Evolutionary conservation across 441 rosid species (phyloP).

Genomic region (Brassica balearica): DNA sequence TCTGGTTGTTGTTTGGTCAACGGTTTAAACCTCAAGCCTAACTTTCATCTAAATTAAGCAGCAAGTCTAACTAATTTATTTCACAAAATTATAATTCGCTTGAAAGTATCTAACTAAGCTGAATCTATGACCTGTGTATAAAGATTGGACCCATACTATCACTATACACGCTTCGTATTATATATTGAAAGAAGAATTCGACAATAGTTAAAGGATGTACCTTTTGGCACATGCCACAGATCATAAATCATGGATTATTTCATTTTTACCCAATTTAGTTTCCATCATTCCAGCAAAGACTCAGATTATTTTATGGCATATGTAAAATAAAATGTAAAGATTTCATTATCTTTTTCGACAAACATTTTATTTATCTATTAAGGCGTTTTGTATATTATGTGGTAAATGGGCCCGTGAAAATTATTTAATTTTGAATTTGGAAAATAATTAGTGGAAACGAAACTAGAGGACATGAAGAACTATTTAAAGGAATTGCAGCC

Average conservation of each 20-base stretch:
- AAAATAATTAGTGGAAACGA: constrained; percentile 10
- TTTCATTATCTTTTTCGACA: not conserved
- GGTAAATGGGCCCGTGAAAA: not conserved
- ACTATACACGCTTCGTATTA: constrained; percentile 13
- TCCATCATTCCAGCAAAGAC: constrained; percentile 24
- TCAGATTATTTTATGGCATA: not conserved
- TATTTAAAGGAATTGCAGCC: not conserved
- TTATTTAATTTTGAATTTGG: constrained; percentile 1
- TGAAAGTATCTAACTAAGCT: not conserved
- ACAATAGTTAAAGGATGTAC: not conserved
- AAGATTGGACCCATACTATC: not conserved
- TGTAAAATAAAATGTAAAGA: not conserved
- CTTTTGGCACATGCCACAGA: constrained; percentile 38
- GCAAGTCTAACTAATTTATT: not conserved
- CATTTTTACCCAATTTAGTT: constrained; percentile 11
- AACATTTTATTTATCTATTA: not conserved
- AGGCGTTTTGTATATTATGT: no score
- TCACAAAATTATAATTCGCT: not conserved
- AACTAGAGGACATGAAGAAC: constrained; percentile 11
- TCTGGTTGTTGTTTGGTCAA: constrained; percentile 23
- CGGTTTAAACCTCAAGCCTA: constrained; percentile 23
- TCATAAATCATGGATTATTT: constrained; percentile 36
- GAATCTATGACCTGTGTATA: constrained; percentile 2
- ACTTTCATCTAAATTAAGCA: constrained; percentile 20
- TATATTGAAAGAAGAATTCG: constrained; percentile 15